Evolutionary conservation across 2,329 filamentous ascomycete genomes (phyloP).

Genomic region (Plectosphaerella cucumerina): DNA sequence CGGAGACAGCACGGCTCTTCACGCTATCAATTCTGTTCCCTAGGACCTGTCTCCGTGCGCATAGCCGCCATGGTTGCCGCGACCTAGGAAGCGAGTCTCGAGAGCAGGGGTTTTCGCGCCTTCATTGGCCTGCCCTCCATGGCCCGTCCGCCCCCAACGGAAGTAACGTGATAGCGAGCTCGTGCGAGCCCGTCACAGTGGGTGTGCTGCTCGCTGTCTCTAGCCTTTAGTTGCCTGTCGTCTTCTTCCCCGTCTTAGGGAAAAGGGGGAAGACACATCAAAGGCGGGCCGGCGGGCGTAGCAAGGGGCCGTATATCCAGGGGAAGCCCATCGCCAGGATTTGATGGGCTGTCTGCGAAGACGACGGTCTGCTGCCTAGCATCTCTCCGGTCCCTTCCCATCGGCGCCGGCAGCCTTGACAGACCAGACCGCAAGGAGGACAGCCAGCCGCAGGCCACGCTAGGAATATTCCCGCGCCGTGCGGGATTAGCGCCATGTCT

Average conservation of each 20-base stretch:
- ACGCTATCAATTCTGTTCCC: background rate
- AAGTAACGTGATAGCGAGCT: conserved; percentile 26
- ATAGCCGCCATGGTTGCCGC: conserved; percentile 24
- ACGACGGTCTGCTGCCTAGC: too few species aligned
- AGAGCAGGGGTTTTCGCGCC: conserved; percentile 23
- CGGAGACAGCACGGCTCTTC: too few species aligned
- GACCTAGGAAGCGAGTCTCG: conserved; percentile 20
- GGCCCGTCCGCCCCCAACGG: conserved; percentile 16
- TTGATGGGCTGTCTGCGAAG: conserved; percentile 1
- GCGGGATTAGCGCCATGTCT: background rate
- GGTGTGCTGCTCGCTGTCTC: background rate
- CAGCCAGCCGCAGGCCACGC: background rate
- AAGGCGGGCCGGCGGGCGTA: too few species aligned
- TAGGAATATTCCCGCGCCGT: background rate
- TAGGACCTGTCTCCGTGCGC: too few species aligned
- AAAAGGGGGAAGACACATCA: too few species aligned
- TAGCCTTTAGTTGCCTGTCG: background rate
- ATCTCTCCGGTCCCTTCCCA: too few species aligned
- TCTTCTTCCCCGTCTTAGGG: background rate
- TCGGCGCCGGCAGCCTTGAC: too few species aligned
- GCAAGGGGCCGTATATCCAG: background rate
- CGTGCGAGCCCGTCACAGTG: conserved; percentile 18
- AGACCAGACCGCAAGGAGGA: background rate
- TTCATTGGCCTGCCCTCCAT: conserved; percentile 26
- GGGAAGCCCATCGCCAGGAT: background rate